phyloP scores from a whole-genome alignment of 352 stramenopile genomes.

The Globisporangium lucens region DNA sequence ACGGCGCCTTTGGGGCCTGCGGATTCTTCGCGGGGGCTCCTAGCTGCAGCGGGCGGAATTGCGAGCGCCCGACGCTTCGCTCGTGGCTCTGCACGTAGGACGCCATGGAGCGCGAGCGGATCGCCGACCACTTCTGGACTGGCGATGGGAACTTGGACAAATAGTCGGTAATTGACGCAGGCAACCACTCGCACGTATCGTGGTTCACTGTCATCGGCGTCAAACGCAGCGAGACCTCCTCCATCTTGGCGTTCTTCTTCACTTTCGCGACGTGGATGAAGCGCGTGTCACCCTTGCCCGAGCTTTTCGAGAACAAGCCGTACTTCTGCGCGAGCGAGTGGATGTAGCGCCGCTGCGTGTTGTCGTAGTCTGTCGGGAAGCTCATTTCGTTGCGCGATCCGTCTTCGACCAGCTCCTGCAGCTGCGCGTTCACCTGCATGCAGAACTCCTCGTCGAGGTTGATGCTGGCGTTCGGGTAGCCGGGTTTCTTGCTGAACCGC shows the following conservation, averaged over 20 bases:
- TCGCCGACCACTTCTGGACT: conserved; percentile 2
- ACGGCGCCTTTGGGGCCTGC: not conserved
- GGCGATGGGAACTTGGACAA: conserved; percentile 20
- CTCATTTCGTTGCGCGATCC: conserved; percentile 51
- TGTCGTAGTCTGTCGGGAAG: conserved; percentile 66
- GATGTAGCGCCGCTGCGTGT: conserved; percentile 78
- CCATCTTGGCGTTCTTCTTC: conserved; percentile 81
- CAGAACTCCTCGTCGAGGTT: conserved; percentile 69
- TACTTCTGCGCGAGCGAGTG: conserved; percentile 79
- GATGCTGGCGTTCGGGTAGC: conserved; percentile 22
- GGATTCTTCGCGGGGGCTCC: not conserved
- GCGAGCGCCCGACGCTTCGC: conserved; percentile 14
- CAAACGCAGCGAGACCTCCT: conserved; percentile 61
- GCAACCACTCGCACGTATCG: conserved; percentile 37
- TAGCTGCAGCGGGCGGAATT: conserved; percentile 44
- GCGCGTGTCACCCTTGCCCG: conserved; percentile 53
- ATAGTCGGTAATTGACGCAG: conserved; percentile 37
- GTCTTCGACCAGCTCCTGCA: conserved; percentile 69
- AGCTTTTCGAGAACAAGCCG: conserved; percentile 81
- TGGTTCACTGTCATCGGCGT: conserved; percentile 30
- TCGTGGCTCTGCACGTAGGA: conserved; percentile 17
- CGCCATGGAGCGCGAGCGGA: conserved; percentile 15
- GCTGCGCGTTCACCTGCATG: conserved; percentile 55
- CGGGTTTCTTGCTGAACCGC: conserved; percentile 5
- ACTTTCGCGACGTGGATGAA: conserved; percentile 81